Base-by-base conservation (phyloP, 129 eudicot genomes). In the Saposhnikovia divaricata region DNA sequence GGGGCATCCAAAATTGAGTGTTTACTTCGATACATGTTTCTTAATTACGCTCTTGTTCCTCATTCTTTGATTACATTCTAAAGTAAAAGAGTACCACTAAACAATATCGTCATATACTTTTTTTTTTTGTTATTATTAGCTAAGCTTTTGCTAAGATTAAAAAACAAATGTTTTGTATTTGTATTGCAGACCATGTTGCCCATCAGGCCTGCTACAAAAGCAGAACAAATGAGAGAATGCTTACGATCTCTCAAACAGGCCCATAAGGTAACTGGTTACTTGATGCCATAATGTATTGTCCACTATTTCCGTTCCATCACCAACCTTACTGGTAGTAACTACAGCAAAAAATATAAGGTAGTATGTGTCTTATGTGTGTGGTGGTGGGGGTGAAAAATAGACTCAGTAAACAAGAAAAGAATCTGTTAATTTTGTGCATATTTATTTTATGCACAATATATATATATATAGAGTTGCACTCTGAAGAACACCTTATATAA, bases 201-300 rank as follows among this genome's bases (percentile, higher is more conserved):
- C 44, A 65, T 93, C 80, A 89, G 90, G 84, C 98, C 98, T 83
- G 98, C 93, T 73, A 88, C 97, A 47, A 89, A 91, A 88, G 80
- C 94, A 84, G 98, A 93, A 83, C 90, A 87, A 82, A 93, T 93
- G 97, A 91, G 98, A 88, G 98, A 93, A 79, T 93, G 98, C 74
- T 79, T 93, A 72, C 81, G 98, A 79, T 86, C 89, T 31, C 93
- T 93, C 37, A 93, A 93, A 83, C 96, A 93, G 80, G 84, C 81
- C 80, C 88, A 93, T 74, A 93, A 89, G 91, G 98, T 93, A 86
- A 85, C 2, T 72, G 38, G 31, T 28, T 77, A 31, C 76, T 72
- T 72, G 10, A 72, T 72, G 16, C 31, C 18, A 25, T 65, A 55
- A 16, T 34, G 51, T 71, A 27, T 47, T 72, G 28, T 3, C 38